Evolutionary conservation across 345 rosid species (phyloP).

Genomic region (Chamaenerion angustifolium): DNA sequence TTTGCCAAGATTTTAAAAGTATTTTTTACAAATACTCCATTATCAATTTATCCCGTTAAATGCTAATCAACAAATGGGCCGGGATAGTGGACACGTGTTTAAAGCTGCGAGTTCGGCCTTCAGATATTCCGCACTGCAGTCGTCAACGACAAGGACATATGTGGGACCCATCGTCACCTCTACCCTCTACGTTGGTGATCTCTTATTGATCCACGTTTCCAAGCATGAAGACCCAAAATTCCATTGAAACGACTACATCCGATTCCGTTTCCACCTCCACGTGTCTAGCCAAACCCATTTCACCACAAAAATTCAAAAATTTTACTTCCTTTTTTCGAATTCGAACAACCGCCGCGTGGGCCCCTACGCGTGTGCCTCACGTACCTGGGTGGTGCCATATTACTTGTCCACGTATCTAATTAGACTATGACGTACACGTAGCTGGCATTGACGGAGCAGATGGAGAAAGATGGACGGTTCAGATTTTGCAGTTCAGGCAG

Average conservation of each 20-base stretch:
- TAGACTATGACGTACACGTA: constrained; percentile 3
- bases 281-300: too few relatives aligned
- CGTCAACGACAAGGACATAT: not conserved
- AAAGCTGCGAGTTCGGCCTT: not conserved
- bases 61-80: too few relatives aligned
- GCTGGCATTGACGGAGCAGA: not conserved
- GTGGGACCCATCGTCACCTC: not conserved
- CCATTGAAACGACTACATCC: too few relatives aligned
- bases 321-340: too few relatives aligned
- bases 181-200: not conserved
- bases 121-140: not conserved
- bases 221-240: too few relatives aligned
- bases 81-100: too few relatives aligned
- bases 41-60: too few relatives aligned
- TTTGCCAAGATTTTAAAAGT: too few relatives aligned
- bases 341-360: too few relatives aligned
- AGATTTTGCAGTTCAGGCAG: not conserved
- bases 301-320: too few relatives aligned
- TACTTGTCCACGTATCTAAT: not conserved
- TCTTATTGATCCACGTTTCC: not conserved
- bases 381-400: not conserved
- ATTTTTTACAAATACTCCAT: too few relatives aligned
- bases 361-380: not conserved
- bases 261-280: too few relatives aligned
- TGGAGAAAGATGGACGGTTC: constrained; percentile 5